A percentile compares a stretch with the other conserved stretches of the same genome.
These are phyloP conservation scores for Angomonas deanei DNA, from an alignment of 208 protist genomes.

Conservation along the genomic window DNA sequence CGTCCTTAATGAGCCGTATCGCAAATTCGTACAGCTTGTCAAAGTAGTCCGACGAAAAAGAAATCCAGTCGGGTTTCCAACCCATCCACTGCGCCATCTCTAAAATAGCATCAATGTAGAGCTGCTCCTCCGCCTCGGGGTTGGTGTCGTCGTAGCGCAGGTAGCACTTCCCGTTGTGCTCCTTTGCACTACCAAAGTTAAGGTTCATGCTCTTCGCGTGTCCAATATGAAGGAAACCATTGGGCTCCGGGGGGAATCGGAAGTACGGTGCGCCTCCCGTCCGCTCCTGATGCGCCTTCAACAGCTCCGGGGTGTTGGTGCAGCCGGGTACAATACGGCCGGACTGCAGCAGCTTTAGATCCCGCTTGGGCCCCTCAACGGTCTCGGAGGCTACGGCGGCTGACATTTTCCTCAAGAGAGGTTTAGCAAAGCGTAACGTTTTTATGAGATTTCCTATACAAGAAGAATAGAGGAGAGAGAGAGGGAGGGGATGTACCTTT, in stretches of 20 bases:
- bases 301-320: constrained; percentile 64
- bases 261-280: constrained; percentile 85
- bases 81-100: constrained; percentile 92
- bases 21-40: constrained; percentile 97
- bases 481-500: not conserved
- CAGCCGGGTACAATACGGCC: constrained; percentile 78
- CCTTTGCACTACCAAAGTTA: constrained; percentile 96
- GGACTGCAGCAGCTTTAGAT: constrained; percentile 69
- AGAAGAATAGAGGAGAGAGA: not conserved
- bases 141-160: constrained; percentile 99
- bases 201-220: constrained; percentile 99
- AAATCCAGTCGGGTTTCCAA: constrained; percentile 91
- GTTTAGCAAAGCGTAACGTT: constrained; percentile 41
- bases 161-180: constrained; percentile 92
- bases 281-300: constrained; percentile 44
- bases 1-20: constrained; percentile 96
- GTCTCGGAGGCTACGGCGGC: constrained; percentile 5
- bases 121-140: constrained; percentile 95
- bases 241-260: constrained; percentile 96
- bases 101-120: constrained; percentile 97
- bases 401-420: constrained; percentile 28
- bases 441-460: constrained; percentile 5
- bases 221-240: constrained; percentile 99
- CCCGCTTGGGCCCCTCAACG: constrained; percentile 59
- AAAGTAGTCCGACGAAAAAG: constrained; percentile 99